Evolutionary conservation across 2,329 filamentous ascomycete species (phyloP).

Genomic region (Colletotrichum trifolii): DNA sequence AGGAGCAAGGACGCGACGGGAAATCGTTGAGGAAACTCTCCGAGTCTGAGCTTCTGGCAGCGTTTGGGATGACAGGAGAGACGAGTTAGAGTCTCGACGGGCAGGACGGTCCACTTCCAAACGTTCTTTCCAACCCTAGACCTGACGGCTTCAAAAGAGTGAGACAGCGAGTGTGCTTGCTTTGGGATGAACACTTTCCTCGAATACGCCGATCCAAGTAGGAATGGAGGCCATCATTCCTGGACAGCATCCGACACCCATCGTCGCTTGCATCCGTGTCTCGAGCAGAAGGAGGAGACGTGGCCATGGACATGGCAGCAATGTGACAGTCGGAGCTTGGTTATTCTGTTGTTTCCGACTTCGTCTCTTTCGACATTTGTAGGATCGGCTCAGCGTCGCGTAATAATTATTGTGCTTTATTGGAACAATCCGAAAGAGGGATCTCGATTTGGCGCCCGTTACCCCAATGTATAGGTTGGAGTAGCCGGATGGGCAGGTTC

Average conservation of each 20-base stretch:
- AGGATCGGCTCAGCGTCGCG: slow-evolving; percentile 1
- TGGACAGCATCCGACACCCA: background rate
- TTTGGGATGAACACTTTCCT: slow-evolving; percentile 25
- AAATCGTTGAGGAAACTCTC: background rate
- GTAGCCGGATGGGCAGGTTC: background rate
- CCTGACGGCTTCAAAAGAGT: background rate
- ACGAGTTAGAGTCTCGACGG: slow-evolving; percentile 4
- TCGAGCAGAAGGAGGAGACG: slow-evolving; percentile 1
- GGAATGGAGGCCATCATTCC: slow-evolving; percentile 18
- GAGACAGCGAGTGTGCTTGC: slow-evolving; percentile 12
- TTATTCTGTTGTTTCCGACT: no score
- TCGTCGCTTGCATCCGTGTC: slow-evolving; percentile 14
- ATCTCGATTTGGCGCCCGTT: slow-evolving; percentile 17
- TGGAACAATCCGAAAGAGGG: slow-evolving; percentile 6
- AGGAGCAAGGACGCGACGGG: no score
- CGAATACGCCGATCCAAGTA: background rate
- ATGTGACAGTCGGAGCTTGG: slow-evolving; percentile 1
- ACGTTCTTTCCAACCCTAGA: background rate
- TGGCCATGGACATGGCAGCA: background rate
- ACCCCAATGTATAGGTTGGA: background rate
- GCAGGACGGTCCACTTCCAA: background rate
- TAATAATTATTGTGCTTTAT: background rate
- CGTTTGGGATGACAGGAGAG: slow-evolving; percentile 26
- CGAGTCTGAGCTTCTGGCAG: slow-evolving; percentile 28
- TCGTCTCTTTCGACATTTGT: slow-evolving; percentile 7